Base-by-base conservation (phyloP, 306 rosid genomes). In the Trifolium dubium region DNA sequence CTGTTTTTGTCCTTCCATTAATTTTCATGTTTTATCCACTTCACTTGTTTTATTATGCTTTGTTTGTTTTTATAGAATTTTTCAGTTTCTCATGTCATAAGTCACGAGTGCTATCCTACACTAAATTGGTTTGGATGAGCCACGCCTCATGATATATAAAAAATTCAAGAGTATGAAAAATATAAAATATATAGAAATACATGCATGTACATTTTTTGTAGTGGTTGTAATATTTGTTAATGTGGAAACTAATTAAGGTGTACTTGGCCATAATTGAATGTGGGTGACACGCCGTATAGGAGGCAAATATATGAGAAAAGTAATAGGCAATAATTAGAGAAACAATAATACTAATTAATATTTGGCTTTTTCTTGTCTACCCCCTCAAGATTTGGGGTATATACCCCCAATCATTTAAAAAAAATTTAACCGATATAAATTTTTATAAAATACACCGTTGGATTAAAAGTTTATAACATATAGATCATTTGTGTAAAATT, bases 211-310 rank as follows among this genome's bases (percentile, higher is more conserved):
- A 23, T 23, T 23, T 23, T 23, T 23, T 23, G 23, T 77, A 46
- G 65, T 69, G 29, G 60, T 64, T 72, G 61, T 12, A 34, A 46
- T 37, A 70, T 37, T 37, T 49, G 35, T 7, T 9, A 14, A 14
- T 72, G 51, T 1, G 41, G 64, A 77, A 66, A 77, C 39, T 60
- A n/a, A n/a, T n/a, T 67, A 15, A 56, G 17, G 82, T 58, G 70
- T 74, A 54, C 81, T 64, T 50, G 82, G 77, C 65, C 50, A 73
- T 77, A 77, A 73, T 73, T 44, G 69, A 63, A 68, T 62, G 55
- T 61, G 53, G 77, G 68, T 65, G 63, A 59, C 71, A 55, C 66
- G 73, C 77, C 73, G 14, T 65, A 46, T 56, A 65, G 29, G 49
- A 71, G 51, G 51, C 12, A 49, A 72, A 30, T 54, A 65, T 35